These are phyloP conservation scores for Xylaria cubensis DNA, from an alignment of 495 filamentous ascomycete genomes.

Conservation along the genomic window DNA sequence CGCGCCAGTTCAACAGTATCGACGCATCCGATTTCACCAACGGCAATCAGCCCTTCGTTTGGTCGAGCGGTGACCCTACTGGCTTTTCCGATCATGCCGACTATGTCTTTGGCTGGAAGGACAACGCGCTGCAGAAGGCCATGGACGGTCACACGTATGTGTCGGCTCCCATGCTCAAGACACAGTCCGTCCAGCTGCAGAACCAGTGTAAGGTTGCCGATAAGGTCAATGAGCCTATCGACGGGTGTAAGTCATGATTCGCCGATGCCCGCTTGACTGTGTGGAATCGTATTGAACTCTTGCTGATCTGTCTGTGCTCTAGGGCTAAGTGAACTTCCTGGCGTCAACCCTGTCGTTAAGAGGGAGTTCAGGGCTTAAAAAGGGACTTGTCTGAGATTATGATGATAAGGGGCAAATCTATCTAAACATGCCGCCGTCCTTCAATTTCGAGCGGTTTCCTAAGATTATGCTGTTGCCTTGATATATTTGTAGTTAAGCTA, in stretches of 20 bases:
- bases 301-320: neutral
- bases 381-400: neutral
- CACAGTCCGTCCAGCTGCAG: conserved; percentile 36
- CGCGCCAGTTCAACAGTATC: conserved; percentile 43
- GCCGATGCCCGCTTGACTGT: neutral
- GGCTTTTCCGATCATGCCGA: conserved; percentile 43
- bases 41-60: conserved; percentile 54
- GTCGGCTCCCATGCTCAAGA: conserved; percentile 40
- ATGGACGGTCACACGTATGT: conserved; percentile 45
- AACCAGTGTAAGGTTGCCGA: conserved; percentile 44
- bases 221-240: conserved; percentile 41
- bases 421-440: neutral
- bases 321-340: conserved; percentile 26
- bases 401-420: neutral
- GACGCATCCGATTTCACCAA: conserved; percentile 49
- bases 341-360: conserved; percentile 18
- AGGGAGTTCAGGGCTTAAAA: conserved; percentile 19
- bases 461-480: neutral
- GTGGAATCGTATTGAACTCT: neutral
- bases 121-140: conserved; percentile 39
- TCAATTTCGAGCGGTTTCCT: neutral
- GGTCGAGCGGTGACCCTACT: conserved; percentile 51
- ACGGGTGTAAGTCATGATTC: conserved; percentile 40
- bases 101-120: conserved; percentile 45
- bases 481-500: neutral